A percentile compares a stretch with the other conserved stretches of the same genome.
These are phyloP conservation scores for Cladophialophora chaetospira DNA, from an alignment of 2,329 filamentous ascomycete species.

Conservation along the genomic window DNA sequence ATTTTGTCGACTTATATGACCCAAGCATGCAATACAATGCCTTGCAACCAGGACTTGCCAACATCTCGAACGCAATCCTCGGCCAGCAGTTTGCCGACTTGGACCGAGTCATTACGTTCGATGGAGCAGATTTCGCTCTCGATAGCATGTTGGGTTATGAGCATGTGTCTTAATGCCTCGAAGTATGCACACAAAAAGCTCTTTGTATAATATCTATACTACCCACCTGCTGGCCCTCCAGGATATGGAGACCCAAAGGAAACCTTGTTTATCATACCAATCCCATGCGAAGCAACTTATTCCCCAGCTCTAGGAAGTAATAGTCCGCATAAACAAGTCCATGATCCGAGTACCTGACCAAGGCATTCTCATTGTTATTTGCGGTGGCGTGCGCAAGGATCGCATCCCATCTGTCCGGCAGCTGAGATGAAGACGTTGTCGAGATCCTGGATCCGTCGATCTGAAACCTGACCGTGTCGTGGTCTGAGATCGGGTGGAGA, in stretches of 20 bases:
- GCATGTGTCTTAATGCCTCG: too few species aligned
- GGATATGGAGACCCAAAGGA: too few species aligned
- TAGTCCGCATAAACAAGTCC: slow-evolving; percentile 49
- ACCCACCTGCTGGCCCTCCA: too few species aligned
- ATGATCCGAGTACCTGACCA: slow-evolving; percentile 43
- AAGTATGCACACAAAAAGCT: too few species aligned
- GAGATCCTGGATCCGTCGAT: background rate
- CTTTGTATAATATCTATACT: too few species aligned
- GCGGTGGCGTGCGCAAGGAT: slow-evolving; percentile 37
- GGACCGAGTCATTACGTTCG: slow-evolving; percentile 37
- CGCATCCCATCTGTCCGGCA: background rate
- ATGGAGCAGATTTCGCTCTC: slow-evolving; percentile 22
- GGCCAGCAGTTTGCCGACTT: slow-evolving; percentile 35
- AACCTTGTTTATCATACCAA: too few species aligned
- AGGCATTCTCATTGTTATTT: slow-evolving; percentile 44
- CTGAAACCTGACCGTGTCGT: background rate
- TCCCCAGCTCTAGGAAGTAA: slow-evolving; percentile 46
- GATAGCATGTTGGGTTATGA: too few species aligned
- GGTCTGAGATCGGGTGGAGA: background rate
- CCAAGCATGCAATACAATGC: background rate
- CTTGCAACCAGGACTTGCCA: background rate
- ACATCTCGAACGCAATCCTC: background rate
- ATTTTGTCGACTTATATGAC: background rate
- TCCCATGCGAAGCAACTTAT: slow-evolving; percentile 40
- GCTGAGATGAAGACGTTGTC: background rate